These are phyloP conservation scores for Malus hybrid DNA, from an alignment of 331 rosid species.

Conservation along the genomic window DNA sequence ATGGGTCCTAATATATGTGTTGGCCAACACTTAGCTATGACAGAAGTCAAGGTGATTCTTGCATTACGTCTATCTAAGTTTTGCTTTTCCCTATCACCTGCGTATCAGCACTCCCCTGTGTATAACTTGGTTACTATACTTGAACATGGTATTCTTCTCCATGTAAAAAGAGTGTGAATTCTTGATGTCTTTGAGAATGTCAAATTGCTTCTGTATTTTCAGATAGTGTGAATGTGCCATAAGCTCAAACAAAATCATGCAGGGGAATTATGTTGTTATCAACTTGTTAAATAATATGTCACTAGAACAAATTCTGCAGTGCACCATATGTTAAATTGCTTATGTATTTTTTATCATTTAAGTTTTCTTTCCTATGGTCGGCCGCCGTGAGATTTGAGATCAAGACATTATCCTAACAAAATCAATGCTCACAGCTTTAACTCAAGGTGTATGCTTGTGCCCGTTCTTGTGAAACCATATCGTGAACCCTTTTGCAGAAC, in stretches of 20 bases:
- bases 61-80: conserved; percentile 36
- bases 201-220: not conserved
- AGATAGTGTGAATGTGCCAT: not conserved
- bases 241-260: not conserved
- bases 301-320: too few species aligned
- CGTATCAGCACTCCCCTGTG: conserved; percentile 43
- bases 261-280: not conserved
- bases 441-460: too few species aligned
- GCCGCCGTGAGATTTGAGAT: too few species aligned
- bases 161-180: not conserved
- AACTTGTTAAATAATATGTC: too few species aligned
- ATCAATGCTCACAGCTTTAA: too few species aligned
- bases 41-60: conserved; percentile 45
- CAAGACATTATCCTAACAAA: too few species aligned
- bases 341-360: too few species aligned
- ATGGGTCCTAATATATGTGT: conserved; percentile 38
- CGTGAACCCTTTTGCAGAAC: too few species aligned
- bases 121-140: conserved; percentile 36
- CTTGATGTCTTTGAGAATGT: not conserved
- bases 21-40: conserved; percentile 49
- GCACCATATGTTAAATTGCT: too few species aligned
- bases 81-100: conserved; percentile 30
- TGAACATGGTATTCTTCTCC: conserved; percentile 39
- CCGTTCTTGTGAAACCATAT: too few species aligned
- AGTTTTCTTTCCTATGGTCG: too few species aligned